Evolutionary conservation across 768 basidiomycete species (phyloP), one percentile per base, ranked within the genome.

Genomic region (Pulveroboletus ravenelii): DNA sequence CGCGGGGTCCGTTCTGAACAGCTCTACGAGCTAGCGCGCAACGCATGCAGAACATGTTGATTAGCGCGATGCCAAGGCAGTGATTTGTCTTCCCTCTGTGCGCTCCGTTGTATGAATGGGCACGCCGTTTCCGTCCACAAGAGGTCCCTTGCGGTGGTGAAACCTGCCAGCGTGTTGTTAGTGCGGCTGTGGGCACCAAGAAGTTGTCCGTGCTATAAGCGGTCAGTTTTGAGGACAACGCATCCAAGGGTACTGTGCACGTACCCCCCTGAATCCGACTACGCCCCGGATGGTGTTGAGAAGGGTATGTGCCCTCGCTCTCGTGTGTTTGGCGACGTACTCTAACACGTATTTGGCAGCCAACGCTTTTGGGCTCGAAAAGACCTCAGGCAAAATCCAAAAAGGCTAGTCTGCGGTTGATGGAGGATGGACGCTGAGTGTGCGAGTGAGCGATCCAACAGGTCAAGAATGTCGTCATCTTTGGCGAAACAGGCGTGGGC

Each of bases 401-500:
- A 15, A 59, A 56, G 53, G 61, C 50, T 29, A 23, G 54, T 60
- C 25, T 32, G 13, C 8, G 5, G 35, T 30, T 15, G 3, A 15
- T 25, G 34, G 15, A 17, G n/a, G 15, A 37, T 29, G 5, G 20
- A 34, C 32, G 29, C 44, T 27, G 32, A 23, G 20, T 23, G 20
- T 23, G 20, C 37, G 20, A 49, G 43, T 14, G 18, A 41, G 18
- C 23, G 17, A 6, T 15, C 9, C 3, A 54, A 48, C 52, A 43
- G 27, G n/a, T 30, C 20, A 62, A 62, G 38, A 53, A 62, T 27
- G 18, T 62, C 32, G 51, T 62, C 1, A 31, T 62, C 3, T 55
- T 62, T 9, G 60, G 60, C n/a, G 57, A 62, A 39, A 62, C 48
- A 1, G 60, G 60, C 20, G 60, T 61, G 30, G 60, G 60, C 20